Evolutionary conservation across 768 basidiomycete species (phyloP).

Genomic region (Cystobasidium tubakii): DNA sequence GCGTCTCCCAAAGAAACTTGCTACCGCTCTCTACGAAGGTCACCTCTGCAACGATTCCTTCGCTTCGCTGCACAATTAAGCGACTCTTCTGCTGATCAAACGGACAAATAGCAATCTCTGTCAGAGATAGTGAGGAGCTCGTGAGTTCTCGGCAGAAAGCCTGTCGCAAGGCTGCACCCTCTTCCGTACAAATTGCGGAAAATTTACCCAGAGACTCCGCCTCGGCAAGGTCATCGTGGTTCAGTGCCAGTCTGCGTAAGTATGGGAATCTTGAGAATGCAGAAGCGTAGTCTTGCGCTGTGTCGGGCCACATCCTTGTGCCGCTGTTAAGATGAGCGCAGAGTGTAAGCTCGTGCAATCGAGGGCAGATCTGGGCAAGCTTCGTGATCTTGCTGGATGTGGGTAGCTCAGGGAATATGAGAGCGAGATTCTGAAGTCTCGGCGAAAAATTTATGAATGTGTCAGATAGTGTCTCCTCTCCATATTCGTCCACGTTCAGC

Average conservation of each 20-base stretch:
- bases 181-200: not conserved
- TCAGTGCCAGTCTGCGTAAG: not conserved
- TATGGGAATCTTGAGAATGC: not conserved
- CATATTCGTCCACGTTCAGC: not conserved
- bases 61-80: not conserved
- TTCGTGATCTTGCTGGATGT: not conserved
- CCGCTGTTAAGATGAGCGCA: not conserved
- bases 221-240: conserved; percentile 7
- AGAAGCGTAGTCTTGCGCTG: not conserved
- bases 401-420: not conserved
- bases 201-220: conserved; percentile 9
- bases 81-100: conserved; percentile 1
- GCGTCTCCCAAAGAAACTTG: not conserved
- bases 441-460: not conserved
- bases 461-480: not conserved
- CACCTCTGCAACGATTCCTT: not conserved
- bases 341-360: not conserved
- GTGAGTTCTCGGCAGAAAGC: not conserved
- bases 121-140: not conserved
- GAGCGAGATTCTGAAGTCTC: not conserved
- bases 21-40: not conserved
- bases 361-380: not conserved
- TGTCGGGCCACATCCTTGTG: not conserved
- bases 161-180: not conserved
- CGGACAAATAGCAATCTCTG: conserved; percentile 13